phyloP scores from a whole-genome alignment of 805 yeast genomes.

The Candida verbasci region DNA sequence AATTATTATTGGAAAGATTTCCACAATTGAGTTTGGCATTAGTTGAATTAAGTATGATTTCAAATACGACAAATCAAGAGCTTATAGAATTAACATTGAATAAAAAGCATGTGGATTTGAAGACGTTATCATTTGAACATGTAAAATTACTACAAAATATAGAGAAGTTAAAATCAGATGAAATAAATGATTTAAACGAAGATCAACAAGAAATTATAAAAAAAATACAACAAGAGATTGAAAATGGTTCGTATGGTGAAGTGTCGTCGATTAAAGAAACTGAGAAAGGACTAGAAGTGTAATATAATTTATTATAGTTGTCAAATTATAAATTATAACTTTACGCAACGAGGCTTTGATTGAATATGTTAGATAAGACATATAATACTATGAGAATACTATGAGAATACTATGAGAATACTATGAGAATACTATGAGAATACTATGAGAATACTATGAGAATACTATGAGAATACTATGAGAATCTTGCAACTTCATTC shows the following conservation, averaged over 20 bases:
- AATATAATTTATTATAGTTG: too few relatives aligned
- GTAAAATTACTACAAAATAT: conserved; percentile 27
- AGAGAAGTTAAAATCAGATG: conserved; percentile 24
- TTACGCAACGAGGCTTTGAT: too few relatives aligned
- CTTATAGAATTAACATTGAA: conserved; percentile 34
- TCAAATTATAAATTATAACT: too few relatives aligned
- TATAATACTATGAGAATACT: too few relatives aligned
- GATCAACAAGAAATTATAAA: conserved; percentile 15
- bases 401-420: too few relatives aligned
- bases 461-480: too few relatives aligned
- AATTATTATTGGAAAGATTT: conserved; percentile 56
- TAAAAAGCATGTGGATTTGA: conserved; percentile 24
- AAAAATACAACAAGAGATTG: conserved; percentile 20
- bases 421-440: too few relatives aligned
- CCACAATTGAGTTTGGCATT: conserved; percentile 84
- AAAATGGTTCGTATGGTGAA: conserved; percentile 24
- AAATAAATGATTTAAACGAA: conserved; percentile 23
- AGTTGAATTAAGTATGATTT: conserved; percentile 58
- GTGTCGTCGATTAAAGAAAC: conserved; percentile 12
- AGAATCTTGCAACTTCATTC: too few relatives aligned
- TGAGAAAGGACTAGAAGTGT: too few relatives aligned
- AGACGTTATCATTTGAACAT: conserved; percentile 28
- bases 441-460: too few relatives aligned
- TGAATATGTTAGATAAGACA: too few relatives aligned
- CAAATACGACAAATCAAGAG: conserved; percentile 32